Base-by-base conservation (phyloP, 768 basidiomycete species). In the Tephrocybe sp. region DNA sequence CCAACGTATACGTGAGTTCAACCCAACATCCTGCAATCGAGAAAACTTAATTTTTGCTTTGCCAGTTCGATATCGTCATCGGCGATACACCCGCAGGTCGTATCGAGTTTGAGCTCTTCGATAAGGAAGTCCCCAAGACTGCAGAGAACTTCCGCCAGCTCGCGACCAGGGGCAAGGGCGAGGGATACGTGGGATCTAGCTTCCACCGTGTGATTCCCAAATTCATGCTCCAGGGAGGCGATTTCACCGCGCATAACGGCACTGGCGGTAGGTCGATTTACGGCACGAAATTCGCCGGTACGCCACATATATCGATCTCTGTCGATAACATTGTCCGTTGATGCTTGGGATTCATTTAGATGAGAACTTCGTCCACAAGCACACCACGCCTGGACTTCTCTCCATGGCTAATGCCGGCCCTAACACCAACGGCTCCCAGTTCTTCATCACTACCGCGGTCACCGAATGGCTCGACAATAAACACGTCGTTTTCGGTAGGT, bases 151-250 rank as follows among this genome's bases (percentile, higher is more conserved):
- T 98, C 79, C 87, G 95, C 47, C 89, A 92, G 68, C 80, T 97
- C 42, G 84, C 84, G 49, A 92, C 89, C 11, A 87, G 89, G 39
- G 60, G 80, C 64, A 61, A 87, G 47, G 89, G 88, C 4, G 90
- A 70, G 51, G 87, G 91, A 40, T 98, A 95, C 72, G 42, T 66
- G 44, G 85, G 82, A 14, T 74, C 73, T 17, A 19, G 34, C 0
- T 93, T 94, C 82, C 92, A 94, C 68, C 87, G 92, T 56, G 72
- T 94, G 62, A 92, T 93, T 63, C 87, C 87, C 16, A 38, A 62
- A 36, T 94, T 92, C 72, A 92, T 92, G 89, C 76, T 92, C 51
- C 92, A 95, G 68, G 92, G 91, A 20, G 93, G 93, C 49, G 92
- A 94, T 65, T 96, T 96, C 67, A 87, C 85, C 56, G 59, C 51